A percentile compares a stretch with the other conserved stretches of the same genome.
Evolutionary conservation across 768 basidiomycete species (phyloP).

Genomic region (Tylopilus subfusipes): DNA sequence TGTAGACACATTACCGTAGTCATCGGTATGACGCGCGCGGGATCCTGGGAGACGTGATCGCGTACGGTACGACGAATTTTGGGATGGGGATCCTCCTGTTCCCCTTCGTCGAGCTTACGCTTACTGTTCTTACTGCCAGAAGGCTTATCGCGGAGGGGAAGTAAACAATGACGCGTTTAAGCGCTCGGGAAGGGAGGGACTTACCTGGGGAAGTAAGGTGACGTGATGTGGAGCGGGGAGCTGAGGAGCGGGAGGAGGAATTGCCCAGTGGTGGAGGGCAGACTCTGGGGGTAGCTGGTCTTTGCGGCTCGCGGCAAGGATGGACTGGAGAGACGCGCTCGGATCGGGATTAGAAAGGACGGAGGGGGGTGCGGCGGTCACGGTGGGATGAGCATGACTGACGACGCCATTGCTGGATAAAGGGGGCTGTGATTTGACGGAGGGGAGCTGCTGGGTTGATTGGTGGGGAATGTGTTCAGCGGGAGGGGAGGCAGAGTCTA

Average conservation of each 20-base stretch:
- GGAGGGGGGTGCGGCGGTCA: conserved; percentile 30
- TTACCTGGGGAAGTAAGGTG: conserved; percentile 39
- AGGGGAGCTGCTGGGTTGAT: conserved; percentile 32
- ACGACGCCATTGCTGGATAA: conserved; percentile 26
- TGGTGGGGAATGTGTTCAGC: conserved; percentile 31
- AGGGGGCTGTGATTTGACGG: conserved; percentile 21
- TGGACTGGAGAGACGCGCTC: conserved; percentile 39
- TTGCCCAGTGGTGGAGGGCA: conserved; percentile 39
- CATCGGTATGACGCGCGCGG: conserved; percentile 77
- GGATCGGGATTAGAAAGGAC: conserved; percentile 37
- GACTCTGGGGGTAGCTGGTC: conserved; percentile 30
- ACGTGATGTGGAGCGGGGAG: conserved; percentile 28
- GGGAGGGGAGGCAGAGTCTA: conserved; percentile 28
- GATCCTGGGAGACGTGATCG: conserved; percentile 76
- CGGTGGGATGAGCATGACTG: conserved; percentile 29
- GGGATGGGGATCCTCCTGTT: conserved; percentile 58
- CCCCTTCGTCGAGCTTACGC: conserved; percentile 68
- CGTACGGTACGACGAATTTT: conserved; percentile 85
- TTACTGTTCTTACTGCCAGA: conserved; percentile 50
- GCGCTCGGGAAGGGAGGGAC: conserved; percentile 27
- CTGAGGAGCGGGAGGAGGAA: conserved; percentile 31
- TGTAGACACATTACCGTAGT: conserved; percentile 88
- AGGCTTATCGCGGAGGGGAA: conserved; percentile 23
- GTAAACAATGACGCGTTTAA: conserved; percentile 28
- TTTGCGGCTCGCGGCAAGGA: conserved; percentile 34